Conservation (phyloP, 495 filamentous ascomycete species). For the Aspergillus indologenus region DNA sequence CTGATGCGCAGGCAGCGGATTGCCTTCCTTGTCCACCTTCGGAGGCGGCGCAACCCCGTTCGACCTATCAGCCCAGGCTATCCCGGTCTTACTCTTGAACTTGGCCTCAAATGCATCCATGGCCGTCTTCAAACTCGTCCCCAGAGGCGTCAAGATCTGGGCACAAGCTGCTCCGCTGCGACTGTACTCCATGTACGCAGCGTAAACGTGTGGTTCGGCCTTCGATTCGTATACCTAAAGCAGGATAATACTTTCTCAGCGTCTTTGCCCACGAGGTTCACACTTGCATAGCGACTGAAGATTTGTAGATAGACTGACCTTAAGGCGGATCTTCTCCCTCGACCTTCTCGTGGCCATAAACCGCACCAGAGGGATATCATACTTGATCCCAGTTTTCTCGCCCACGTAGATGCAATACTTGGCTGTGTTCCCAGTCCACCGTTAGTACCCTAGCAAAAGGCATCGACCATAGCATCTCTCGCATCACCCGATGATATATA, state of each 20-base stretch:
- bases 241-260: background rate
- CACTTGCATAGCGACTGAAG: no score
- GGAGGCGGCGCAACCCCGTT: constrained; percentile 15
- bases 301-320: constrained; percentile 21
- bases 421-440: constrained; percentile 11
- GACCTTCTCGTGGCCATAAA: constrained; percentile 5
- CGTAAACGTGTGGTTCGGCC: constrained; percentile 45
- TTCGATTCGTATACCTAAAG: constrained; percentile 53
- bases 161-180: constrained; percentile 23
- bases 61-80: constrained; percentile 52
- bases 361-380: constrained; percentile 22
- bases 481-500: no score
- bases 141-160: constrained; percentile 32
- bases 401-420: constrained; percentile 28
- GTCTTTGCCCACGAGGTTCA: background rate
- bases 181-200: constrained; percentile 35
- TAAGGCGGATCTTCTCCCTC: constrained; percentile 29
- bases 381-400: constrained; percentile 11
- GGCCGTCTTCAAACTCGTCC: constrained; percentile 32
- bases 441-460: no score
- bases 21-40: constrained; percentile 24
- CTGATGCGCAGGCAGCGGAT: constrained; percentile 25
- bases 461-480: no score
- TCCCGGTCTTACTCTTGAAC: constrained; percentile 54
- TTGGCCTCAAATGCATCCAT: constrained; percentile 49